These are phyloP conservation scores for Scytalidium sp. DNA, from an alignment of 2,329 filamentous ascomycete genomes.

Conservation along the genomic window DNA sequence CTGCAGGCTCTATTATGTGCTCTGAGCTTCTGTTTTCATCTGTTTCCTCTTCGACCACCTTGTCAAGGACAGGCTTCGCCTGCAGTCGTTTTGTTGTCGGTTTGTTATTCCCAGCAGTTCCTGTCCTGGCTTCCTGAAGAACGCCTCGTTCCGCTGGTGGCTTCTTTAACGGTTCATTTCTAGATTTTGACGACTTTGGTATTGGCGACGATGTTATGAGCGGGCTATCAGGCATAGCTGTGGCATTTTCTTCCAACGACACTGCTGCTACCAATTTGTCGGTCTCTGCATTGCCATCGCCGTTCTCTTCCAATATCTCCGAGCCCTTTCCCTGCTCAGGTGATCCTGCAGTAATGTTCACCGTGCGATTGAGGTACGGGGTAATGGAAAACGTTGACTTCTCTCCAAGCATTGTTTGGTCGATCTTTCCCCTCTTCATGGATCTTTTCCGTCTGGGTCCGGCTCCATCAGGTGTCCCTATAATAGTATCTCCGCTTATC, in stretches of 20 bases:
- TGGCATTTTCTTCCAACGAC: background rate
- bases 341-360: constrained; percentile 47
- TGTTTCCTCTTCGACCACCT: constrained; percentile 36
- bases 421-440: constrained; percentile 54
- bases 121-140: constrained; percentile 37
- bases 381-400: constrained; percentile 95
- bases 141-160: constrained; percentile 35
- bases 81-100: constrained; percentile 27
- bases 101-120: constrained; percentile 21
- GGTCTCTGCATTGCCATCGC: constrained; percentile 6
- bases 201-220: constrained; percentile 9
- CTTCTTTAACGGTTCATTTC: constrained; percentile 22
- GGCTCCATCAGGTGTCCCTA: constrained; percentile 48
- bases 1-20: constrained; percentile 4
- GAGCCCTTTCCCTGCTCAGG: constrained; percentile 18
- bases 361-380: constrained; percentile 80
- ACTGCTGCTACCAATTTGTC: constrained; percentile 8
- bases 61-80: constrained; percentile 31
- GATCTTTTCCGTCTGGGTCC: constrained; percentile 39
- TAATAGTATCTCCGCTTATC: constrained; percentile 40
- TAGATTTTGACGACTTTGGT: constrained; percentile 15
- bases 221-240: constrained; percentile 3
- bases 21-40: constrained; percentile 26
- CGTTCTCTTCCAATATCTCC: constrained; percentile 6
- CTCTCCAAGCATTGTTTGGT: constrained; percentile 66